Conservation (phyloP, 331 rosid genomes). For the Arachis monticola region DNA sequence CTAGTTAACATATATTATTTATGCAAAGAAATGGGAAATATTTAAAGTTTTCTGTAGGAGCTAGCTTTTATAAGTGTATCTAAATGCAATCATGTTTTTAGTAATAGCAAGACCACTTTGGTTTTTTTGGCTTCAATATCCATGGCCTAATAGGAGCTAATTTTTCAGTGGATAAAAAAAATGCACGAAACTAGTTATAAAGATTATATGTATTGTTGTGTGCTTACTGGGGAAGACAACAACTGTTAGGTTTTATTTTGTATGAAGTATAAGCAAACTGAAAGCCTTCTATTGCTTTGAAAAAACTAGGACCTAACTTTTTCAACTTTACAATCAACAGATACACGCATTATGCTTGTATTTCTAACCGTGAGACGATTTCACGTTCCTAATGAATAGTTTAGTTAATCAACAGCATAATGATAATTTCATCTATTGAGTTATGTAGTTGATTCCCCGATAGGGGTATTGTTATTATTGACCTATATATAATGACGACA, state of each 20-base stretch:
- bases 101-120: constrained; percentile 6
- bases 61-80: constrained; percentile 21
- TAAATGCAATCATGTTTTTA: constrained; percentile 14
- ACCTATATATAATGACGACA: constrained; percentile 13
- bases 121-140: constrained; percentile 32
- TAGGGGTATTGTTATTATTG: neutral
- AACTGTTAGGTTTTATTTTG: neutral
- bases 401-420: neutral
- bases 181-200: constrained; percentile 12
- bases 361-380: neutral
- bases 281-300: neutral
- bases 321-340: neutral
- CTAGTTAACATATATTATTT: constrained; percentile 32
- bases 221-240: neutral
- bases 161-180: constrained; percentile 25
- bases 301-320: neutral
- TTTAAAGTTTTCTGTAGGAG: constrained; percentile 10
- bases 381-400: neutral
- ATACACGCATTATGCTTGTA: neutral
- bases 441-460: neutral
- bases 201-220: neutral
- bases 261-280: neutral
- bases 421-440: constrained; percentile 19
- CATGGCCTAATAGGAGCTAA: constrained; percentile 16
- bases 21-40: constrained; percentile 12